Evolutionary conservation across 805 yeast genomes (phyloP).

Genomic region (Teunomyces stri): DNA sequence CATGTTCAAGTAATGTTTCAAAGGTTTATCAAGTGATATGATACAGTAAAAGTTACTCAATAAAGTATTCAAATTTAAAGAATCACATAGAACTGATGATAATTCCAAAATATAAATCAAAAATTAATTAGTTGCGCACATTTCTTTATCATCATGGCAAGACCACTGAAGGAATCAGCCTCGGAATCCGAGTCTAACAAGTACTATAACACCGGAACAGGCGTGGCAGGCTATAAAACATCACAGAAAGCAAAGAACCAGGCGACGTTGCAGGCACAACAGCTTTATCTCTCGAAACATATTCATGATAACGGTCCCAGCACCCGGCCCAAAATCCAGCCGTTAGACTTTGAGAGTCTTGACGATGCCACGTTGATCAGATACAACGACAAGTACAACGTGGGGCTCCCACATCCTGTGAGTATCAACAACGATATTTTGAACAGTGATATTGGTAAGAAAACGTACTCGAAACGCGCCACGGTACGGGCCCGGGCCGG

Average conservation of each 20-base stretch:
- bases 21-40: no score
- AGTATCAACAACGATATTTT: constrained; percentile 69
- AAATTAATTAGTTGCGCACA: no score
- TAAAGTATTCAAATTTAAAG: no score
- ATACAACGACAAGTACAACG: constrained; percentile 60
- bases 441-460: constrained; percentile 69
- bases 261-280: constrained; percentile 66
- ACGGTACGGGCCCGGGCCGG: constrained; percentile 29
- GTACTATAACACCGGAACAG: constrained; percentile 4
- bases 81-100: no score
- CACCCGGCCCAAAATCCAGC: constrained; percentile 49
- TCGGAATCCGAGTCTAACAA: constrained; percentile 33
- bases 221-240: constrained; percentile 29
- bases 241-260: constrained; percentile 61
- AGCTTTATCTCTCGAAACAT: constrained; percentile 63
- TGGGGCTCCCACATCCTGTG: constrained; percentile 57
- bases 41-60: no score
- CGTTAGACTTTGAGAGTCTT: constrained; percentile 67
- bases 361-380: constrained; percentile 64
- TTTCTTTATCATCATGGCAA: constrained; percentile 4
- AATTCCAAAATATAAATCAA: no score
- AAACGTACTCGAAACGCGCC: constrained; percentile 46
- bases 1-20: no score
- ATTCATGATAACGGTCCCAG: constrained; percentile 73
- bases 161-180: constrained; percentile 31